A percentile compares a stretch with the other conserved stretches of the same genome.
Conservation (phyloP, 2,329 filamentous ascomycete genomes). For the Venturia oleaginea region DNA sequence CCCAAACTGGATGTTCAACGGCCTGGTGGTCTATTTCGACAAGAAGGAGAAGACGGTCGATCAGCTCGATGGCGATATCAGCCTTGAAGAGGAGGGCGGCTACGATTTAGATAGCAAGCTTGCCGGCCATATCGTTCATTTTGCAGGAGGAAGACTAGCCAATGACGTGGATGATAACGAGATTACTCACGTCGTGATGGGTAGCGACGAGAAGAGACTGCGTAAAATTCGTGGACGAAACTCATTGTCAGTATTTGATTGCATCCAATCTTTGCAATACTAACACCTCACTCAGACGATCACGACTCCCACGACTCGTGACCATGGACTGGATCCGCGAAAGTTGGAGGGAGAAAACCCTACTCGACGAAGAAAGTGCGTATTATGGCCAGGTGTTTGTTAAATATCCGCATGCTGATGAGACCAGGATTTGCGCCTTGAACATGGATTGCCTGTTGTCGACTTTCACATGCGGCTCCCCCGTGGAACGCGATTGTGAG, state of each 20-base stretch:
- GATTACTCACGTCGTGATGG: conserved; percentile 66
- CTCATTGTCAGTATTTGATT: conserved; percentile 24
- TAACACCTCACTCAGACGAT: conserved; percentile 20
- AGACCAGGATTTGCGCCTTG: neutral
- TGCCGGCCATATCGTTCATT: conserved; percentile 38
- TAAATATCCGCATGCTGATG: neutral
- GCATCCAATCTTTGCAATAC: neutral
- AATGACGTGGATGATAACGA: conserved; percentile 41
- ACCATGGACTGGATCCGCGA: conserved; percentile 63
- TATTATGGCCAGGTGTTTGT: neutral
- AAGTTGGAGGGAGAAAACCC: conserved; percentile 69
- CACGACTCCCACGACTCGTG: conserved; percentile 59
- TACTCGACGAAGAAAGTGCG: conserved; percentile 63
- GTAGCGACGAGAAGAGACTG: conserved; percentile 36
- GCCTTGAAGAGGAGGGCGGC: neutral
- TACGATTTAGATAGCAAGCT: neutral
- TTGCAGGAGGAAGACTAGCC: conserved; percentile 56
- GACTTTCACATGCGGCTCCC: neutral
- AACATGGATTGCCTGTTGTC: neutral
- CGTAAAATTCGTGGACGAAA: conserved; percentile 39
- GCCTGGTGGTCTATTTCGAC: conserved; percentile 34
- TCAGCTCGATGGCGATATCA: conserved; percentile 20
- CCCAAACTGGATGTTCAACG: conserved; percentile 36
- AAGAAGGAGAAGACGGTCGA: conserved; percentile 20
- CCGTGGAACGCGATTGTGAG: neutral